Percentiles rank a stretch among this genome's conserved stretches.
Evolutionary conservation across 2,329 filamentous ascomycete species (phyloP).

Genomic region (Fonsecaea multimorphosa): DNA sequence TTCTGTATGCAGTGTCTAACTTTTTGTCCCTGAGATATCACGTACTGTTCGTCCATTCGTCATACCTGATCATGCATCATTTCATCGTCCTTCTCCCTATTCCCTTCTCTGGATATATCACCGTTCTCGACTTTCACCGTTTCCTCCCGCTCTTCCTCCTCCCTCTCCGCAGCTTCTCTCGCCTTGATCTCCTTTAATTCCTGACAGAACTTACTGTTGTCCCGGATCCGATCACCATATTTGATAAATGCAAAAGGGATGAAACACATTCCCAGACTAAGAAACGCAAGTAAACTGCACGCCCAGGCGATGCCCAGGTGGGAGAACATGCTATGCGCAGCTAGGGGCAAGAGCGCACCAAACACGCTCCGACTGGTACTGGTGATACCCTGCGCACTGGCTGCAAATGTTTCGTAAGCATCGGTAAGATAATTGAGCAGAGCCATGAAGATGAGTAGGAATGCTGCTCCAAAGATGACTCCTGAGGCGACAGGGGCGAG

Average conservation of each 20-base stretch:
- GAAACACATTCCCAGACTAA: conserved; percentile 47
- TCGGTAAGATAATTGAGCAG: conserved; percentile 70
- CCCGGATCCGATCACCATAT: conserved; percentile 48
- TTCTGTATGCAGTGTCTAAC: not conserved
- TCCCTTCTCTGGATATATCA: not conserved
- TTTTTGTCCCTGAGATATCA: not conserved
- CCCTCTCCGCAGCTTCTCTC: conserved; percentile 40
- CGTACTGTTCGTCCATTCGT: not conserved
- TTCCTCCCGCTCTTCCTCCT: conserved; percentile 22
- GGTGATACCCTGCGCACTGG: conserved; percentile 61
- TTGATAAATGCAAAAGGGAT: conserved; percentile 53
- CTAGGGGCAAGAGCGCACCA: conserved; percentile 64
- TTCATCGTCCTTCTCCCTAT: not conserved
- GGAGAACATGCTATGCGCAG: conserved; percentile 47
- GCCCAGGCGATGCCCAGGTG: conserved; percentile 51
- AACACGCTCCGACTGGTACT: conserved; percentile 58
- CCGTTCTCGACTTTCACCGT: conserved; percentile 6
- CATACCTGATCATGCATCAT: conserved; percentile 8
- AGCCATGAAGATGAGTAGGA: conserved; percentile 67
- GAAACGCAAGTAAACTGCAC: conserved; percentile 50
- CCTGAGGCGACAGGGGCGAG: conserved; percentile 64
- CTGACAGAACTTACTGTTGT: conserved; percentile 52
- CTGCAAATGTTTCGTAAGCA: conserved; percentile 70
- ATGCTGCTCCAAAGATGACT: conserved; percentile 66
- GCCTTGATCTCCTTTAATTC: conserved; percentile 47